Evolutionary conservation across 2,329 filamentous ascomycete genomes (phyloP).

Genomic region (Niveomyces coronatus): DNA sequence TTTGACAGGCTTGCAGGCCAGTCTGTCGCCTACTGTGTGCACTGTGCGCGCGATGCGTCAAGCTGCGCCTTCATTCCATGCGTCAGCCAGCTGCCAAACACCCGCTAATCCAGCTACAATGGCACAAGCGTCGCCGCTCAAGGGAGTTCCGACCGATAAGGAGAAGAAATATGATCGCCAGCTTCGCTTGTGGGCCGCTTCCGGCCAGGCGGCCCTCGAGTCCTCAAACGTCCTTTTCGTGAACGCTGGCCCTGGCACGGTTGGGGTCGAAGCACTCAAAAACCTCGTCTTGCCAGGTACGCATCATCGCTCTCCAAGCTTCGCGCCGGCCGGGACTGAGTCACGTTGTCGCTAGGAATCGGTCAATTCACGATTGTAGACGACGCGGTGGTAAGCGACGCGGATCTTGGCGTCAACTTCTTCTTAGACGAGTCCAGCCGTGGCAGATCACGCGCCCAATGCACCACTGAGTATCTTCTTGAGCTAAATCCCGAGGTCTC

Average conservation of each 20-base stretch:
- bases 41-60: background rate
- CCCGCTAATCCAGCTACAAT: constrained; percentile 12
- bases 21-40: background rate
- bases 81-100: background rate
- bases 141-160: constrained; percentile 47
- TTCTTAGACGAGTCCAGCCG: constrained; percentile 75
- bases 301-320: constrained; percentile 11
- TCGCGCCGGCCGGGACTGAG: background rate
- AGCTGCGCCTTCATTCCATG: background rate
- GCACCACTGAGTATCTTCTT: constrained; percentile 63
- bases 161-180: constrained; percentile 87
- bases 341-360: constrained; percentile 46
- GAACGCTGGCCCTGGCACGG: constrained; percentile 77
- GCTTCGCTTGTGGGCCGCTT: constrained; percentile 88
- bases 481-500: constrained; percentile 91
- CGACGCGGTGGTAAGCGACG: constrained; percentile 61
- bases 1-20: background rate
- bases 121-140: constrained; percentile 21
- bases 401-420: constrained; percentile 92
- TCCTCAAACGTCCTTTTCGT: constrained; percentile 83
- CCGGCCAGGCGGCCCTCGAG: constrained; percentile 82
- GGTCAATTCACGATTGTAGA: constrained; percentile 89
- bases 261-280: constrained; percentile 86
- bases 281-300: constrained; percentile 86
- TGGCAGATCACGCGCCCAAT: constrained; percentile 68